Percentiles rank a stretch among this genome's conserved stretches.
phyloP scores from a whole-genome alignment of 192 early-diverging fungal genomes.

The Coemansia sp. region DNA sequence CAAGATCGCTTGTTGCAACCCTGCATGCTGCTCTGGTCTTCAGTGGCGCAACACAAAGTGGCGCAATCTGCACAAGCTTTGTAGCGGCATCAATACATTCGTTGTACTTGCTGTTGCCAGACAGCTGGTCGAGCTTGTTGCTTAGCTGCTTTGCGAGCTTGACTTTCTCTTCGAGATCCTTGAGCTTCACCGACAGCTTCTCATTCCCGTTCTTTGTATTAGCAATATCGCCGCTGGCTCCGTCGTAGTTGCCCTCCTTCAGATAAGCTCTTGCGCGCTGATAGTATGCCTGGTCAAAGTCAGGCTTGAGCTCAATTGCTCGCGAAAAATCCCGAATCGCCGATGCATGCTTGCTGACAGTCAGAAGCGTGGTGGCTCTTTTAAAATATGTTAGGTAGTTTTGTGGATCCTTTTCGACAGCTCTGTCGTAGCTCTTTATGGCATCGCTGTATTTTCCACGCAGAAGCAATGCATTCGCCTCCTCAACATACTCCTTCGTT shows the following conservation, averaged over 20 bases:
- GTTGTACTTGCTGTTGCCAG: conserved; percentile 51
- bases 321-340: conserved; percentile 83
- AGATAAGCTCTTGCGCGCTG: conserved; percentile 73
- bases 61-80: conserved; percentile 58
- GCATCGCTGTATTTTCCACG: conserved; percentile 42
- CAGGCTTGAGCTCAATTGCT: conserved; percentile 77
- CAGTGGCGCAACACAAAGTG: conserved; percentile 60
- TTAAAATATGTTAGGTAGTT: conserved; percentile 89
- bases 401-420: conserved; percentile 69
- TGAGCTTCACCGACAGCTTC: conserved; percentile 21
- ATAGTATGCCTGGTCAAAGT: conserved; percentile 76
- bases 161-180: conserved; percentile 42
- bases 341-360: conserved; percentile 65
- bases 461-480: conserved; percentile 45
- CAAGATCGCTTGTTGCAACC: conserved; percentile 70
- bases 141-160: conserved; percentile 49
- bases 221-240: conserved; percentile 12
- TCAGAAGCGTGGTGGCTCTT: conserved; percentile 81
- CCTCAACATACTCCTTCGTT: conserved; percentile 47
- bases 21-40: conserved; percentile 74
- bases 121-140: conserved; percentile 41
- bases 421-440: conserved; percentile 45
- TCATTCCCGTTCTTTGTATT: neutral
- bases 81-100: conserved; percentile 59
- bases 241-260: conserved; percentile 64